These are phyloP conservation scores for Gaeumannomyces sp. DNA, from an alignment of 2,329 filamentous ascomycete species.

Conservation along the genomic window DNA sequence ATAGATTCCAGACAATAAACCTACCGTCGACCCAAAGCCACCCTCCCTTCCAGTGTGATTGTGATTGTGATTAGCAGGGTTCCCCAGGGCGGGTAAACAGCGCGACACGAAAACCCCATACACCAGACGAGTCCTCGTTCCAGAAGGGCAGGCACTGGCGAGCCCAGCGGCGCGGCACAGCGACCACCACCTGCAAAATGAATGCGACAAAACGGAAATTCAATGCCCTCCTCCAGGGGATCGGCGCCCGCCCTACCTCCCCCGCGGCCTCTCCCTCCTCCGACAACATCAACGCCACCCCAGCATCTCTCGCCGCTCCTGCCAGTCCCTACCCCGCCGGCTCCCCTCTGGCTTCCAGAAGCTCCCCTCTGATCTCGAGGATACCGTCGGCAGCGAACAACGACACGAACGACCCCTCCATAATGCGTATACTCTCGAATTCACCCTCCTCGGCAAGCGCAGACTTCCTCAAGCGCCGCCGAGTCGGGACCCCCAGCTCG, in stretches of 20 bases:
- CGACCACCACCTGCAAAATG: conserved; percentile 38
- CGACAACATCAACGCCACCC: conserved; percentile 11
- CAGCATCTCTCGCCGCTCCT: not conserved
- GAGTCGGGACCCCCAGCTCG: conserved; percentile 38
- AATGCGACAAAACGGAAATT: conserved; percentile 81
- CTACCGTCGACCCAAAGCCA: not conserved
- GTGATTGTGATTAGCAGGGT: not conserved
- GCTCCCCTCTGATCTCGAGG: conserved; percentile 12
- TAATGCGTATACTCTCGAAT: not conserved
- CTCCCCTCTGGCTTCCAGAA: conserved; percentile 2
- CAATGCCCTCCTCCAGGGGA: conserved; percentile 64
- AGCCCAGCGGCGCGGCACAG: not conserved
- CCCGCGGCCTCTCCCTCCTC: conserved; percentile 23
- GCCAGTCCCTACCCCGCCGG: not conserved
- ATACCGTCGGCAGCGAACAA: conserved; percentile 12
- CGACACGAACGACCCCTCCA: conserved; percentile 9
- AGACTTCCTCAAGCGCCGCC: conserved; percentile 47
- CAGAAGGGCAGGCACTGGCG: no score
- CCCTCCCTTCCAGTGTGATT: not conserved
- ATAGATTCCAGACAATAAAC: not conserved
- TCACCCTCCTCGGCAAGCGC: not conserved
- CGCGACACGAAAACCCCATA: not conserved
- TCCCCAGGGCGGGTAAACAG: not conserved
- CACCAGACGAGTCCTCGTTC: no score
- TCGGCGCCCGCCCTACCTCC: conserved; percentile 46